Conservation (phyloP, 2,329 filamentous ascomycete genomes). For the Bertia moriformis region DNA sequence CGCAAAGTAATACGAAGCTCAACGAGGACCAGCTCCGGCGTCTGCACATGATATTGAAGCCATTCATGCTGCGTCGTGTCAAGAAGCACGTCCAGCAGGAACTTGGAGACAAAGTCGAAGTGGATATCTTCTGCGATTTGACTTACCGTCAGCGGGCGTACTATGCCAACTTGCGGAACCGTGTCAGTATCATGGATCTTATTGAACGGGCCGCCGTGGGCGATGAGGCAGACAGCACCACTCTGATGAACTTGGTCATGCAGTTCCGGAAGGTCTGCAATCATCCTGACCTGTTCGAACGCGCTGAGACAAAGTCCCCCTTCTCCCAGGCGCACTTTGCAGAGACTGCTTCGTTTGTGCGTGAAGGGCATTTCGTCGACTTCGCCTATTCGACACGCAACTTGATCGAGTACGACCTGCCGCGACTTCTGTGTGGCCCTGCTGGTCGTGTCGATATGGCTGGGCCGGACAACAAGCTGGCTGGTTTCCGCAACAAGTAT, state of each 20-base stretch:
- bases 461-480: slow-evolving; percentile 56
- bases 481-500: slow-evolving; percentile 69
- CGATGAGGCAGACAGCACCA: slow-evolving; percentile 87
- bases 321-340: slow-evolving; percentile 76
- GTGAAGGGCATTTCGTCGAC: slow-evolving; percentile 67
- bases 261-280: slow-evolving; percentile 99
- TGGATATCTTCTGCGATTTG: slow-evolving; percentile 89
- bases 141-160: slow-evolving; percentile 91
- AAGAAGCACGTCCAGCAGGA: slow-evolving; percentile 99
- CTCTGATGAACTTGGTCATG: slow-evolving; percentile 98
- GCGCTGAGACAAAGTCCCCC: slow-evolving; percentile 78
- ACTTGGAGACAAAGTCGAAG: slow-evolving; percentile 94
- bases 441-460: slow-evolving; percentile 63
- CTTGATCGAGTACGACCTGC: slow-evolving; percentile 70
- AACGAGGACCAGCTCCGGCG: slow-evolving; percentile 96
- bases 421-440: slow-evolving; percentile 68
- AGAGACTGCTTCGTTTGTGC: slow-evolving; percentile 86
- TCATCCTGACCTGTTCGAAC: slow-evolving; percentile 90
- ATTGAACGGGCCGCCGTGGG: slow-evolving; percentile 93
- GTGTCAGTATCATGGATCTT: slow-evolving; percentile 96
- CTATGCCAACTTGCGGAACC: slow-evolving; percentile 83
- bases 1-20: slow-evolving; percentile 97
- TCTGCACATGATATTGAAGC: slow-evolving; percentile 96
- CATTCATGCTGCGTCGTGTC: slow-evolving; percentile 97
- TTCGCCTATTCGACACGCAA: slow-evolving; percentile 81